Conservation (phyloP, 495 filamentous ascomycete species). For the Neurospora tetrasperma region DNA sequence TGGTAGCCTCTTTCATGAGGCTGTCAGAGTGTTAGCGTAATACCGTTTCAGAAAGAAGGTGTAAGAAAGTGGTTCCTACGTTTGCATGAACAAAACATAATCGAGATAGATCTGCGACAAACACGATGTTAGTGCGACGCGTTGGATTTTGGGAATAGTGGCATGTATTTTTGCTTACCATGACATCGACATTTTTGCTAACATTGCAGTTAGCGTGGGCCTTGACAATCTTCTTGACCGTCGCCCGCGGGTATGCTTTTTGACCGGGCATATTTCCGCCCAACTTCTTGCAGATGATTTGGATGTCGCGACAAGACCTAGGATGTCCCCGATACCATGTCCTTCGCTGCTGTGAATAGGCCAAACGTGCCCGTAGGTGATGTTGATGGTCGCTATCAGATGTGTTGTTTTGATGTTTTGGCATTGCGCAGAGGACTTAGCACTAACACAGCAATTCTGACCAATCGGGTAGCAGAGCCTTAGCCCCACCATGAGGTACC, state of each 20-base stretch:
- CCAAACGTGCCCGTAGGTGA: neutral
- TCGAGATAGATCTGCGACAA: conserved; percentile 66
- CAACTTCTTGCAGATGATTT: neutral
- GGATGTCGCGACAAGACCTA: neutral
- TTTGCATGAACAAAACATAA: conserved; percentile 83
- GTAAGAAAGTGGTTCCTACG: conserved; percentile 38
- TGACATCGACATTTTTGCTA: conserved; percentile 78
- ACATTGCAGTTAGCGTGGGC: conserved; percentile 71
- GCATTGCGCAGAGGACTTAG: neutral
- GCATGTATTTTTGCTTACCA: conserved; percentile 43
- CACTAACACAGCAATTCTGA: neutral
- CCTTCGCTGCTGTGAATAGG: neutral
- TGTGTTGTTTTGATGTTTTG: neutral
- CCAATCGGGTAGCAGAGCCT: conserved; percentile 13
- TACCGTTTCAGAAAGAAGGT: neutral
- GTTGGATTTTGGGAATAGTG: neutral
- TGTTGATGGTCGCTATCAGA: neutral
- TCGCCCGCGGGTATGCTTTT: conserved; percentile 75
- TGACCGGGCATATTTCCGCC: conserved; percentile 40
- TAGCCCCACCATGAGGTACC: conserved; percentile 6
- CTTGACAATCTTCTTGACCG: conserved; percentile 80
- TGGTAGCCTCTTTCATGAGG: conserved; percentile 73
- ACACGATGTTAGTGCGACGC: conserved; percentile 5
- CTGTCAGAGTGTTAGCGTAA: conserved; percentile 33
- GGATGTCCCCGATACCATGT: neutral